Conservation (phyloP, 2,329 filamentous ascomycete genomes). For the Nothopassalora personata region DNA sequence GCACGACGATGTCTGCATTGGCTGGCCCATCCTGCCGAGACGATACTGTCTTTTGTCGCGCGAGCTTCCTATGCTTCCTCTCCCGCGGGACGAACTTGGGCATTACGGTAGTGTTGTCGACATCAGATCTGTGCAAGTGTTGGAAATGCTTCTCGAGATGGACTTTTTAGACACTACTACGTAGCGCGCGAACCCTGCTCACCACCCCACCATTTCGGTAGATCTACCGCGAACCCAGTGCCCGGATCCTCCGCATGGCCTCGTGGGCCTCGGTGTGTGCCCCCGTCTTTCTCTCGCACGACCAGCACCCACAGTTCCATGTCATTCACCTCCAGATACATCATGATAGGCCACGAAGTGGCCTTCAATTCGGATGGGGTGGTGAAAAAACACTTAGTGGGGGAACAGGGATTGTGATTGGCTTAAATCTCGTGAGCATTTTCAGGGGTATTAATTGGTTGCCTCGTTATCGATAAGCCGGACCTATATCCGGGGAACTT, state of each 20-base stretch:
- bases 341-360: too few relatives aligned
- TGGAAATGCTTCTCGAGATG: neutral
- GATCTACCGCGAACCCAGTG: neutral
- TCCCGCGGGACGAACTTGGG: conserved; percentile 50
- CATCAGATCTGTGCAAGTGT: neutral
- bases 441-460: too few relatives aligned
- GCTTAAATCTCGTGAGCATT: too few relatives aligned
- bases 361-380: too few relatives aligned
- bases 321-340: too few relatives aligned
- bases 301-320: too few relatives aligned
- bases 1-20: conserved; percentile 48
- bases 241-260: neutral
- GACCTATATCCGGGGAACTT: too few relatives aligned
- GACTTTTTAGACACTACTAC: neutral
- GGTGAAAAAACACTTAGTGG: too few relatives aligned
- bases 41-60: conserved; percentile 47
- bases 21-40: conserved; percentile 46
- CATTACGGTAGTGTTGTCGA: conserved; percentile 2
- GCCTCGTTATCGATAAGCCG: too few relatives aligned
- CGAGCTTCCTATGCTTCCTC: conserved; percentile 59
- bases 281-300: too few relatives aligned
- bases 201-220: neutral
- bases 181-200: neutral
- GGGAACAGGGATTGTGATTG: too few relatives aligned
- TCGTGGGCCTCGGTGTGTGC: neutral